Base-by-base conservation (phyloP, 805 yeast species). In the Blastobotrys robertii region DNA sequence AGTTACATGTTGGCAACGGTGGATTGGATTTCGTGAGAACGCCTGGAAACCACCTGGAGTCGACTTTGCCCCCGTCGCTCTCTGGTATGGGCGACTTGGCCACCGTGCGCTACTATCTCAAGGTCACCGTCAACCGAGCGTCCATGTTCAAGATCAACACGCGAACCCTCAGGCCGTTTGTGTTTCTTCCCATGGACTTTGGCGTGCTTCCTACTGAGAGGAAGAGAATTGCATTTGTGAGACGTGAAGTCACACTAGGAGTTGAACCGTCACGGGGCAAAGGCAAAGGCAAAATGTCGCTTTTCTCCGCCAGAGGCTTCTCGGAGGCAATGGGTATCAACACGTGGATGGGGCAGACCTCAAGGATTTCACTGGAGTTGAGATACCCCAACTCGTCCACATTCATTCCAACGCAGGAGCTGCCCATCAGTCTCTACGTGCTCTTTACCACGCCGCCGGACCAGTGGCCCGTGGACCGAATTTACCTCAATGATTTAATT, bases 121-220 rank as follows among this genome's bases (percentile, higher is more conserved):
- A 79, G 57, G 81, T 69, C 8, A 78, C 84, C 0, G 77, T 78
- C 34, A 73, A 72, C 44, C 55, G 79, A 37, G 59, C 78, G 1
- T 67, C 77, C 2, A 52, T 76, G 29, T 61, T 74, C 44, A 69
- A 70, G 43, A 40, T 66, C 22, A 78, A 76, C 46, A 52, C 70
- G 29, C 61, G 83, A 32, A 56, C 68, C 8, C 55, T 54, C 38
- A 68, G 68, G 37, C 80, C 79, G 3, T 74, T 81, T 49, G 59
- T 64, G 2, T 75, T 79, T 48, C 56, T 74, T 28, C 84, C 84
- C 0, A 39, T 52, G 35, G 65, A 60, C 35, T 28, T n/a, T 11
- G 14, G 30, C n/a, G 41, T 38, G 29, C 52, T 55, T 4, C 49
- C 47, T 11, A 34, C 38, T 19, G 37, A 38, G 30, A 31, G 32